Evolutionary conservation across 805 yeast genomes (phyloP).

Genomic region (Barnettozyma pratensis): DNA sequence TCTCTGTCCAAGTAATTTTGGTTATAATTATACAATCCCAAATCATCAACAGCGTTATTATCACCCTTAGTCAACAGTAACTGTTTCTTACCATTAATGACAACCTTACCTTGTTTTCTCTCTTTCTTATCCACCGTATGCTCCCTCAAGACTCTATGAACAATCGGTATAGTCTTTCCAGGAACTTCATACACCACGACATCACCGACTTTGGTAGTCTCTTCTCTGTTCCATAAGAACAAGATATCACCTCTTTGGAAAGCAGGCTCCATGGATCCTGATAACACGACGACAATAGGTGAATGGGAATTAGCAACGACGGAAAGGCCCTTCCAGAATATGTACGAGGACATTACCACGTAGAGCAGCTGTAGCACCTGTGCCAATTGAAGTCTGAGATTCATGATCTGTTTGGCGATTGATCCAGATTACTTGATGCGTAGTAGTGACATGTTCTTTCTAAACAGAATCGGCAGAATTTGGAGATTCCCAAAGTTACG

Average conservation of each 20-base stretch:
- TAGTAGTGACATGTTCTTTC: too few species aligned
- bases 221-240: constrained; percentile 83
- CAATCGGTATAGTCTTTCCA: constrained; percentile 87
- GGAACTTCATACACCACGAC: constrained; percentile 86
- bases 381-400: constrained; percentile 53
- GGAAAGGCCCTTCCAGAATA: constrained; percentile 84
- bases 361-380: constrained; percentile 69
- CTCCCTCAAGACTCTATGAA: constrained; percentile 87
- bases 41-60: constrained; percentile 88
- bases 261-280: constrained; percentile 99
- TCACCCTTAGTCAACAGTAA: constrained; percentile 91
- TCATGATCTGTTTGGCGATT: constrained; percentile 33
- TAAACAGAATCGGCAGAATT: too few species aligned
- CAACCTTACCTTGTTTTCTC: constrained; percentile 85
- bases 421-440: too few species aligned
- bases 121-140: constrained; percentile 60
- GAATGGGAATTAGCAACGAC: constrained; percentile 78
- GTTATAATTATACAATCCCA: constrained; percentile 72
- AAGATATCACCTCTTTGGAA: constrained; percentile 96
- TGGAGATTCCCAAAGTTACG: too few species aligned
- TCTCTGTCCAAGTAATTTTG: constrained; percentile 74
- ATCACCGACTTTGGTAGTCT: constrained; percentile 73
- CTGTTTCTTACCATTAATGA: constrained; percentile 55
- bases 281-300: constrained; percentile 92
- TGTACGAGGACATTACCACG: constrained; percentile 83